Base-by-base conservation (phyloP, 129 eudicot species). In the Gnaphalium uliginosum region DNA sequence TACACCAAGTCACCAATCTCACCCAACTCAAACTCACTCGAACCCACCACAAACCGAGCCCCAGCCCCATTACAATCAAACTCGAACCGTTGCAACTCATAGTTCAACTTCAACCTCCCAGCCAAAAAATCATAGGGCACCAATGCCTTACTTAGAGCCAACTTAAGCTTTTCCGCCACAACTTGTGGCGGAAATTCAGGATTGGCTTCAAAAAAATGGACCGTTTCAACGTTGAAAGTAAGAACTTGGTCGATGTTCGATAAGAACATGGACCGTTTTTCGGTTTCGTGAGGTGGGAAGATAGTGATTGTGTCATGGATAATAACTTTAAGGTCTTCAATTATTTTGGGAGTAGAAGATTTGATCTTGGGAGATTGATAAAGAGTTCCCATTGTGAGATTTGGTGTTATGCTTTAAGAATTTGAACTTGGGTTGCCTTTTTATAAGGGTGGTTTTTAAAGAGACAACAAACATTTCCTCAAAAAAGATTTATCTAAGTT, bases 1-100 rank as follows among this genome's bases (percentile, higher is more conserved):
- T 89, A 87, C 63, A 92, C 92, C 81, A 92, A 83, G 74, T 92
- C 93, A 19, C 98, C 98, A 48, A 92, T 76, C 76, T 89, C 94
- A 63, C 69, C 79, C 32, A 92, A 63, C 68, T 82, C 73, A 66
- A 69, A 83, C 77, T 92, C 89, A 50, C 83, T 78, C 4, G 88
- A 75, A 41, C 92, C 96, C 74, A 78, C 92, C 59, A 89, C 88
- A 25, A 85, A 89, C 17, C 72, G 87, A 27, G 74, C 87, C 37
- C 96, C 98, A 0, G 81, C 83, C 18, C 59, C 85, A 30, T 84
- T 83, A 77, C 96, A 84, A 24, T 89, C 86, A n/a, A 92, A 73
- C 89, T 92, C 96, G 7, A 87, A 56, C 57, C 96, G 81, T 9
- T 82, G 75, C 15, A 74, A 60, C 19, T 82, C 79, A 4, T 68